These are phyloP conservation scores for Sphagnurus paluster DNA, from an alignment of 1,284 basidiomycete genomes.

Conservation along the genomic window DNA sequence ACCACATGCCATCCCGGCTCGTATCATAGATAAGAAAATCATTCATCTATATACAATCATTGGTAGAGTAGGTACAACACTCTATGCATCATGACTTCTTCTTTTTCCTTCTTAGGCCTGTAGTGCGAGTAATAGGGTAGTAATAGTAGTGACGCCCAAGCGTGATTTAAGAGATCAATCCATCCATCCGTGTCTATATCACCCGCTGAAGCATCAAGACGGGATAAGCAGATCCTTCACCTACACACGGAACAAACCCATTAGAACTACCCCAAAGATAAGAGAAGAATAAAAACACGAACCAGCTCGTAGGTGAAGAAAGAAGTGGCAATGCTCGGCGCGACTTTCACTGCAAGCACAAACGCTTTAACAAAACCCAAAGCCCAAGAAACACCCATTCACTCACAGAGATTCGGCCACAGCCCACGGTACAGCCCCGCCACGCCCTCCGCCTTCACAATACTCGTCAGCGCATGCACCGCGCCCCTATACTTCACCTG, in stretches of 20 bases:
- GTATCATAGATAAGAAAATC: too few relatives aligned
- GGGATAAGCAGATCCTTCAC: slow-evolving; percentile 27
- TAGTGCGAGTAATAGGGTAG: not conserved
- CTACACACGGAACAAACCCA: slow-evolving; percentile 20
- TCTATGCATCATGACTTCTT: not conserved
- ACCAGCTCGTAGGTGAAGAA: slow-evolving; percentile 81
- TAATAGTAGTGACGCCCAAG: not conserved
- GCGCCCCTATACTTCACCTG: slow-evolving; percentile 76
- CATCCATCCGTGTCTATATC: slow-evolving; percentile 16
- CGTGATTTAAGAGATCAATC: slow-evolving; percentile 1
- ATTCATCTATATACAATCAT: not conserved
- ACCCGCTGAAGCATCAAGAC: slow-evolving; percentile 11
- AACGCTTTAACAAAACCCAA: slow-evolving; percentile 14
- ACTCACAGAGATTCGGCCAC: slow-evolving; percentile 89
- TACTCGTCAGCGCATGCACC: slow-evolving; percentile 71
- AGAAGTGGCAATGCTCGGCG: slow-evolving; percentile 89
- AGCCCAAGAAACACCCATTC: slow-evolving; percentile 10
- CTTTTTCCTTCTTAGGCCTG: not conserved
- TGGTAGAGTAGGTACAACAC: not conserved
- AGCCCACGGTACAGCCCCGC: slow-evolving; percentile 83
- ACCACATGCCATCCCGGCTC: too few relatives aligned
- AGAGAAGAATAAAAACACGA: slow-evolving; percentile 27
- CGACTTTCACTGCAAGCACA: slow-evolving; percentile 69
- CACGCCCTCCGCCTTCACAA: slow-evolving; percentile 74
- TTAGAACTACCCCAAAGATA: too few relatives aligned